Base-by-base conservation (phyloP, 2,329 filamentous ascomycete species). In the Pseudonectria buxi region DNA sequence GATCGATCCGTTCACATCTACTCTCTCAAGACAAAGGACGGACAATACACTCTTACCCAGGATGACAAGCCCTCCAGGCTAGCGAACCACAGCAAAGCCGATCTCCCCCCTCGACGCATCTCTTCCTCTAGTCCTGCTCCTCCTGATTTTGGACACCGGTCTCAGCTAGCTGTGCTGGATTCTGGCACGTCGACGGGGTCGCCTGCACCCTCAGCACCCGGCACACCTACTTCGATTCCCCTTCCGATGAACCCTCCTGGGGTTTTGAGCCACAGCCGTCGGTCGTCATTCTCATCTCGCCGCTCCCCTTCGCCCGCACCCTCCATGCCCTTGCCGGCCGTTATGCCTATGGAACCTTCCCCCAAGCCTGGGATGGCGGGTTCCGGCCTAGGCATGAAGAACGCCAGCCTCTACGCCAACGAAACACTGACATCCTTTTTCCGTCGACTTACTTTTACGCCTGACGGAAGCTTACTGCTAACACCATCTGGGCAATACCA, bases 1-100 rank as follows among this genome's bases (percentile, higher is more conserved):
- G 92, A 98, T 64, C 83, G 92, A 57, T 95, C 92, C 2, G 90
- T 96, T 11, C 94, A 98, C 61, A 92, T 98, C 48, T 98, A 98
- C 66, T 90, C 85, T 1, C 69, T 98, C 44, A 94, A 87, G 67
- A 95, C 86, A 14, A 98, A 96, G 56, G 92, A 98, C 53, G 92
- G 92, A 22, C 87, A 94, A 50, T 95, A 95, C 57, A 88, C 87
- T 0, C 71, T 98, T 33, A 71, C 65, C 36, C 69, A 72, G 38
- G 70, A 78, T 39, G 75, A 78, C 44, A 80, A 78, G 36, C 81
- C 86, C 14, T 80, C 84, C 41, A 89, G 89, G 58, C 74, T 96
- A 45, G 82, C 86, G 30, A 92, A 85, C 49, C 78, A 81, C 48
- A 64, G 70, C 49, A 81, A 78, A 65, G 90, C 94, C 70, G 92